Conservation (phyloP, 148 eudicot genomes). For the Rhododendron griersonianum region DNA sequence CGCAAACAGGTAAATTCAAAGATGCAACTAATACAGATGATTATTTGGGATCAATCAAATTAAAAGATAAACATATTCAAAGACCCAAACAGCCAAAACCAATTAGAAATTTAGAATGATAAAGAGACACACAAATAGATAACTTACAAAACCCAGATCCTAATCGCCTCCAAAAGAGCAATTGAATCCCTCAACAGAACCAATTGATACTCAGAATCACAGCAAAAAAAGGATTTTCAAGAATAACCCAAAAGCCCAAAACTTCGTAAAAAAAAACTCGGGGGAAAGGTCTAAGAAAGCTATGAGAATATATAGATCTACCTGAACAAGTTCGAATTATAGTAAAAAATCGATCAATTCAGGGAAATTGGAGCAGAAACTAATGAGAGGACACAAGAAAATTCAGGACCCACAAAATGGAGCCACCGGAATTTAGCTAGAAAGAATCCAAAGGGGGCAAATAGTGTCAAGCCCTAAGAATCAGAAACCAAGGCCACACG, state of each 20-base stretch:
- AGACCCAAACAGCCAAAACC: neutral
- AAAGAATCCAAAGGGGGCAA: neutral
- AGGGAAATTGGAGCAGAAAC: neutral
- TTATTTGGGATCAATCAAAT: neutral
- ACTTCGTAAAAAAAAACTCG: neutral
- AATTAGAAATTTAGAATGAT: neutral
- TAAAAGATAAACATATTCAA: neutral
- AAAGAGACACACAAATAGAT: neutral
- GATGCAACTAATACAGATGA: neutral
- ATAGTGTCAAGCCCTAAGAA: neutral
- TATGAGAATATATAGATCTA: neutral
- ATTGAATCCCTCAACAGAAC: neutral
- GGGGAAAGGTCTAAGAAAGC: neutral
- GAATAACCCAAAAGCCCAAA: neutral
- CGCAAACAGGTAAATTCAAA: neutral
- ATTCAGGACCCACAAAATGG: neutral
- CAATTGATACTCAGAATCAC: neutral
- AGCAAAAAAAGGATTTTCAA: neutral
- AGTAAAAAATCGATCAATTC: neutral
- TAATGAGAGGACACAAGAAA: neutral
- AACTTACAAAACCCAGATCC: neutral
- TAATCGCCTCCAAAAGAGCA: neutral
- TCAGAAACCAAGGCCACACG: neutral
- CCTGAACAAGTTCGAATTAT: neutral
- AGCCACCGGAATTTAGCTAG: neutral